Evolutionary conservation across 768 basidiomycete species (phyloP).

Genomic region (Amyloporia xantha): DNA sequence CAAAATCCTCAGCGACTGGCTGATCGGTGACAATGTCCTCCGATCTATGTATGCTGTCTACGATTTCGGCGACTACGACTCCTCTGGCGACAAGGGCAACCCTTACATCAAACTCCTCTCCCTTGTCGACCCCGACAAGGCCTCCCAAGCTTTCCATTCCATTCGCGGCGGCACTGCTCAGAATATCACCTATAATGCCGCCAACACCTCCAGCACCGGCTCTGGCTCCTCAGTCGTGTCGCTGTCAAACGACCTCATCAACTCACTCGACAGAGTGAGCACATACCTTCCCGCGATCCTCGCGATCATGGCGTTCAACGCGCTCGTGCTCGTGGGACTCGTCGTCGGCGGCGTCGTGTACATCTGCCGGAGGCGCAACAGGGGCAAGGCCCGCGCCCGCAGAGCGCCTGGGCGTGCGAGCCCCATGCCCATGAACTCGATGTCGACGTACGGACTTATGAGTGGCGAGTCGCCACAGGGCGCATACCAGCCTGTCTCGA

Average conservation of each 20-base stretch:
- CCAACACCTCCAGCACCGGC: conserved; percentile 28
- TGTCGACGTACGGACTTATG: conserved; percentile 13
- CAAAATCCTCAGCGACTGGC: conserved; percentile 55
- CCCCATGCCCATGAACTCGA: conserved; percentile 50
- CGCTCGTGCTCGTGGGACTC: conserved; percentile 57
- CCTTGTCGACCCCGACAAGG: conserved; percentile 60
- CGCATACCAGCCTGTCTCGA: conserved; percentile 69
- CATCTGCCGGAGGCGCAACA: conserved; percentile 41
- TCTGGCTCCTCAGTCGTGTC: conserved; percentile 40
- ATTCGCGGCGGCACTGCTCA: conserved; percentile 56
- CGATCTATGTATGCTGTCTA: conserved; percentile 80
- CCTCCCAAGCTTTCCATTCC: conserved; percentile 64
- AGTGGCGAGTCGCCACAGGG: conserved; percentile 28
- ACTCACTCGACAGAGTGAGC: conserved; percentile 56
- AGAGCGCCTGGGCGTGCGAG: conserved; percentile 40
- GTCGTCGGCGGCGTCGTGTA: conserved; percentile 45
- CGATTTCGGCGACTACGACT: conserved; percentile 76
- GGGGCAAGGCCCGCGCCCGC: conserved; percentile 27
- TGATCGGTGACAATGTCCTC: conserved; percentile 77
- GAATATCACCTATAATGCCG: conserved; percentile 63
- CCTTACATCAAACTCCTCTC: conserved; percentile 75
- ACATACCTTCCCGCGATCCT: conserved; percentile 68
- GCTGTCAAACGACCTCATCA: conserved; percentile 50
- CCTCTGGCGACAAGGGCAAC: conserved; percentile 56
- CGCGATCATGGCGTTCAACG: conserved; percentile 72